A percentile compares a stretch with the other conserved stretches of the same genome.
phyloP scores from a whole-genome alignment of 192 early-diverging fungal genomes.

The Entomortierella parvispora region DNA sequence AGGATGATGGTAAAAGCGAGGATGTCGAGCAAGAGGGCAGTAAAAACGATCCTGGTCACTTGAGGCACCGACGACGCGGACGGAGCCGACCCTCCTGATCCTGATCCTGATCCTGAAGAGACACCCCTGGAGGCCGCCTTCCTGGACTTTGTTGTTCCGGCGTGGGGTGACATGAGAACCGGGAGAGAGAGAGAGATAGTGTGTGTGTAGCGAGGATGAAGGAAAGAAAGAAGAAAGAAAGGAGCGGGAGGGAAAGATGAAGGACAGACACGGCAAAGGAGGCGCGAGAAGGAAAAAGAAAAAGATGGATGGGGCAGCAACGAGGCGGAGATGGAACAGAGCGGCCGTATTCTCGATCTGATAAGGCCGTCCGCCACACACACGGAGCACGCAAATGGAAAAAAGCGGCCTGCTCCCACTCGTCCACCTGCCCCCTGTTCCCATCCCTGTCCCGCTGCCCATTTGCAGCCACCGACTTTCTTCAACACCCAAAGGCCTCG shows the following conservation, averaged over 20 bases:
- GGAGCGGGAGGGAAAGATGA: not conserved
- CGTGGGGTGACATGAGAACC: not conserved
- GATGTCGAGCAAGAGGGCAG: slow-evolving; percentile 92
- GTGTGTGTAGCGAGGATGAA: not conserved
- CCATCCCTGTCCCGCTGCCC: no score
- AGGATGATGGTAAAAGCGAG: slow-evolving; percentile 98
- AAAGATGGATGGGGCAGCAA: not conserved
- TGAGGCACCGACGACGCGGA: slow-evolving; percentile 15
- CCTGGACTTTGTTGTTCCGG: not conserved
- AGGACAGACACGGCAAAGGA: slow-evolving; percentile 5
- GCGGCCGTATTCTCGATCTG: no score
- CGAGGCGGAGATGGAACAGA: no score
- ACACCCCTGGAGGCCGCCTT: no score
- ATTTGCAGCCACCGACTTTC: no score
- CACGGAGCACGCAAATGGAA: no score
- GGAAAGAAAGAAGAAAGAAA: not conserved
- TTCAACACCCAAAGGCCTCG: no score
- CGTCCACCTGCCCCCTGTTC: no score
- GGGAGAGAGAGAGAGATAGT: not conserved
- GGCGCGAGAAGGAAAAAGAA: not conserved
- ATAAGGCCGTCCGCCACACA: no score
- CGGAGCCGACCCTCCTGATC: not conserved
- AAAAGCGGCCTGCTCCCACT: no score
- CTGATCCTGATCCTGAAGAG: not conserved
- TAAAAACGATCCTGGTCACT: slow-evolving; percentile 72